Percentiles rank a stretch among this genome's conserved stretches.
phyloP scores from a whole-genome alignment of 192 early-diverging fungal genomes.

The Backusella australiensis region DNA sequence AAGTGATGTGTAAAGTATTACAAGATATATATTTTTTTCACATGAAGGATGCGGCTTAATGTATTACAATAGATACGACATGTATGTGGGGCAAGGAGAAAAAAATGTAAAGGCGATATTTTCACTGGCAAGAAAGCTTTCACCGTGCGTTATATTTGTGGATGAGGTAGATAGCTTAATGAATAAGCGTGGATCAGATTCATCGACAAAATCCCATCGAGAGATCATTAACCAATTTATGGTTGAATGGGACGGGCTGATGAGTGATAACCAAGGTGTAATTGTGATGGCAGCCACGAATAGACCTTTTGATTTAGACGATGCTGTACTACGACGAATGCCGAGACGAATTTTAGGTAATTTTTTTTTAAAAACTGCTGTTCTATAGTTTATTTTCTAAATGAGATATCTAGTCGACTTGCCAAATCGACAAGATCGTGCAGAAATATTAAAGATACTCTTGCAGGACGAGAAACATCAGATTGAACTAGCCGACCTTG shows the following conservation, averaged over 20 bases:
- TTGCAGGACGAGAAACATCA: constrained; percentile 77
- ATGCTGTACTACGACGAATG: constrained; percentile 90
- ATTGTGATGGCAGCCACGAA: constrained; percentile 94
- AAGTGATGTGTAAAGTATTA: constrained; percentile 56
- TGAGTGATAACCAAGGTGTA: constrained; percentile 71
- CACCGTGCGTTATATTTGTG: constrained; percentile 96
- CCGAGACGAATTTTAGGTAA: constrained; percentile 82
- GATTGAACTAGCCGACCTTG: constrained; percentile 63
- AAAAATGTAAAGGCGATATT: constrained; percentile 95
- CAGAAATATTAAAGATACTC: constrained; percentile 71
- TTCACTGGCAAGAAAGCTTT: constrained; percentile 84
- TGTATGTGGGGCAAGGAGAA: constrained; percentile 95
- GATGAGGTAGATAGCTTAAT: constrained; percentile 96
- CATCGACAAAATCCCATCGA: constrained; percentile 58
- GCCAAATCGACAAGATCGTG: constrained; percentile 74
- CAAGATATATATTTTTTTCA: background rate
- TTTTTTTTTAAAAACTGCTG: background rate
- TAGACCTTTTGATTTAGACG: constrained; percentile 95
- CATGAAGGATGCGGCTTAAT: background rate
- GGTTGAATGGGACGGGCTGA: constrained; percentile 94
- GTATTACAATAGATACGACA: constrained; percentile 53
- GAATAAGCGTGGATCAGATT: constrained; percentile 57
- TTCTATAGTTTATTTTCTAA: background rate
- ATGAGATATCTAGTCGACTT: constrained; percentile 65
- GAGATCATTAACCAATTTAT: constrained; percentile 95